Base-by-base conservation (phyloP, 495 filamentous ascomycete genomes). In the Penicillium daleae region DNA sequence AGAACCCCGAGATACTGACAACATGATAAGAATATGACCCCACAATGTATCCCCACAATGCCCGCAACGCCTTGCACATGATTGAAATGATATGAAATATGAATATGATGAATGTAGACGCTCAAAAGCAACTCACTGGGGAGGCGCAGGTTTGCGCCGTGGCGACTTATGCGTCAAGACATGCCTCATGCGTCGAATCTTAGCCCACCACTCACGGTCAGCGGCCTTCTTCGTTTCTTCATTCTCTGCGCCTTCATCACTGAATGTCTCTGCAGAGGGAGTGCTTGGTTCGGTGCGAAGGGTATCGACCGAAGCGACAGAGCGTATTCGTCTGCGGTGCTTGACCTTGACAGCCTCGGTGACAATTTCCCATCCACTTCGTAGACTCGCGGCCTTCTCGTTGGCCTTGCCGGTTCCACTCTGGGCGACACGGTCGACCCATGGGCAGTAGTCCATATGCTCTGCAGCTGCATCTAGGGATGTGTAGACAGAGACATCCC, bases 361-460 rank as follows among this genome's bases (percentile, higher is more conserved):
- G 44, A 83, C 67, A 9, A 80, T 50, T 42, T 83, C 70, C 82
- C 81, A 85, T 8, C 82, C 82, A 61, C 72, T 76, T 7, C 73
- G 74, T 6, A 79, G 57, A 26, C 69, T 63, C 4, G 74, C 74
- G 17, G 52, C 21, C 29, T 72, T 76, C 59, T 75, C 72, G 46
- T 69, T 66, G n/a, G 76, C 10, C 29, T 66, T 73, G 1, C 73
- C 74, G 15, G 72, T 72, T 22, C 80, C 79, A 52, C 77, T 82
- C 71, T 94, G 91, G 10, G 84, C 79, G 0, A 69, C 62, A 15
- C 82, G 73, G 66, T 87, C 90, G 65, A 89, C 80, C 91, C 91
- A 94, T 4, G 91, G 90, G 66, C 91, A 94, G 71, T 92, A 93
- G 61, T 91, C 89, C 70, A 91, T 83, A 68, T 94, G 91, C 67